Evolutionary conservation across 148 eudicot species (phyloP).

Genomic region (Chenopodium quinoa): DNA sequence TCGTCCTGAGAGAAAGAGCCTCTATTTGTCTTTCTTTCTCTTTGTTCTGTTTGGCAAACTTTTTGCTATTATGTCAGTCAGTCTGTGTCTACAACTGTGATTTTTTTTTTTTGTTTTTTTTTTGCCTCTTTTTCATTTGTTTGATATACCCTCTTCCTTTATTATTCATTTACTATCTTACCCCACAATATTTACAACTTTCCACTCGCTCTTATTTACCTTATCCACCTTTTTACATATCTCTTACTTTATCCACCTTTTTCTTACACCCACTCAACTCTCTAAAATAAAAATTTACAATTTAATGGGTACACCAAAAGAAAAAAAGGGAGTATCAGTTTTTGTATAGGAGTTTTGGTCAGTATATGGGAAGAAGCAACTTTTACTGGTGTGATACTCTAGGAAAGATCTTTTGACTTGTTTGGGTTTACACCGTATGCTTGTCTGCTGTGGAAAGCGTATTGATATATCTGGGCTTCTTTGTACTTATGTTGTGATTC

Average conservation of each 20-base stretch:
- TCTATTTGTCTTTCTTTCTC: not conserved
- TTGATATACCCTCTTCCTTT: too few relatives aligned
- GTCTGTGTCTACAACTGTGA: not conserved
- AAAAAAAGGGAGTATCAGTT: not conserved
- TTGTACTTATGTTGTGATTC: not conserved
- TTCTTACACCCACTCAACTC: too few relatives aligned
- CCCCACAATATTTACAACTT: too few relatives aligned
- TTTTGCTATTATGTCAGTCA: not conserved
- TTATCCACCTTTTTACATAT: too few relatives aligned
- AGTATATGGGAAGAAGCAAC: not conserved
- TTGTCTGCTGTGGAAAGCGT: not conserved
- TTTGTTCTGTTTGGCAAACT: not conserved
- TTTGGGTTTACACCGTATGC: not conserved
- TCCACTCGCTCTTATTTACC: too few relatives aligned
- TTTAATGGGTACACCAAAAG: too few relatives aligned
- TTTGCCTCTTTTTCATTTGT: too few relatives aligned
- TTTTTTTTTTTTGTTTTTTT: not conserved
- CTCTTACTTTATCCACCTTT: too few relatives aligned
- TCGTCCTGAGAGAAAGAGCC: not conserved
- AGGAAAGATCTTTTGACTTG: not conserved
- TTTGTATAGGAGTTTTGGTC: not conserved
- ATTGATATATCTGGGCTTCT: conserved; percentile 1
- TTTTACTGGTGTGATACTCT: not conserved
- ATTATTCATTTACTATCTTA: too few relatives aligned
- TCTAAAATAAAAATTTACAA: too few relatives aligned